phyloP scores from a whole-genome alignment of 305 asterid species.

The Fraxinus sp. region DNA sequence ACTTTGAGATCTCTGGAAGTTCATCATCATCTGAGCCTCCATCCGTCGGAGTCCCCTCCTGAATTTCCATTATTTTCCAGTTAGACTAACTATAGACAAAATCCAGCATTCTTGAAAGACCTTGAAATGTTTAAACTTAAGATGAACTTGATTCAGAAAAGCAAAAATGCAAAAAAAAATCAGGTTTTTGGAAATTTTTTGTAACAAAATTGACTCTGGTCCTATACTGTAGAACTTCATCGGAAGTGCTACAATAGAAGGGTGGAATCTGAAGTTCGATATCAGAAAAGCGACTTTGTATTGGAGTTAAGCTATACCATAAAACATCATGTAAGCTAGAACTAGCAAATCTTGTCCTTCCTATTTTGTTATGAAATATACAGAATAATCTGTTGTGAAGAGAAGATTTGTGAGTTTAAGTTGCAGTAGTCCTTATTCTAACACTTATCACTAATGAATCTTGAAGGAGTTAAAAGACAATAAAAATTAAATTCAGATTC shows the following conservation, averaged over 20 bases:
- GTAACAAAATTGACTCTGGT: background rate
- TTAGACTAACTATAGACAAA: constrained; percentile 9
- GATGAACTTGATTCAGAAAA: constrained; percentile 6
- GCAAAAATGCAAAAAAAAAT: background rate
- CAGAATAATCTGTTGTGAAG: background rate
- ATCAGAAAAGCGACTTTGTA: background rate
- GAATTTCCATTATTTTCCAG: constrained; percentile 17
- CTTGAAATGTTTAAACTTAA: constrained; percentile 1
- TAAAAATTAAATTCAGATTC: constrained; percentile 1
- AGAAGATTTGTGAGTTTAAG: background rate
- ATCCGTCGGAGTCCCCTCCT: constrained; percentile 47
- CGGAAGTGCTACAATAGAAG: background rate
- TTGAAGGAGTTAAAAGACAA: background rate
- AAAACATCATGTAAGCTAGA: background rate
- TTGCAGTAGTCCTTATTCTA: background rate
- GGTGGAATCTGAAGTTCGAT: background rate
- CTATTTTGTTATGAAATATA: background rate
- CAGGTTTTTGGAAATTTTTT: constrained; percentile 7
- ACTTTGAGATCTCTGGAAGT: constrained; percentile 56
- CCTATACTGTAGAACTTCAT: background rate
- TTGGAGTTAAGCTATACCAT: background rate
- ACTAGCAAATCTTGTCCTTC: constrained; percentile 5
- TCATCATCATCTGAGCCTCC: constrained; percentile 48
- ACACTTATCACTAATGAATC: background rate
- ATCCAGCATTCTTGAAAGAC: background rate